A percentile compares a stretch with the other conserved stretches of the same genome.
Conservation (phyloP, 441 rosid species). For the Raphanus hybrid region DNA sequence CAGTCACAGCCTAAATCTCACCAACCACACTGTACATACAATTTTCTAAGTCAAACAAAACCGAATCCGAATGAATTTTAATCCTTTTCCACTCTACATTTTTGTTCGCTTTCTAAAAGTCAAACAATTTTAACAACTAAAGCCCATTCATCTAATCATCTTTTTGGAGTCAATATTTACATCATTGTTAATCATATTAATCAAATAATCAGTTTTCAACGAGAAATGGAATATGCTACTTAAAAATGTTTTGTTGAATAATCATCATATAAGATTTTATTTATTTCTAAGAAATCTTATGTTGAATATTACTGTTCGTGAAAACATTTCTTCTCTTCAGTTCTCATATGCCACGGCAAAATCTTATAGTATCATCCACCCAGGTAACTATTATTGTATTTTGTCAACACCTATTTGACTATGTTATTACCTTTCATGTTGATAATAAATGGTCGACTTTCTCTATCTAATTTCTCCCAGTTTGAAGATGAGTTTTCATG, state of each 20-base stretch:
- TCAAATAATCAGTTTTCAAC: background rate
- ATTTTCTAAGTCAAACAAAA: conserved; percentile 29
- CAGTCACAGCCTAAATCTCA: conserved; percentile 15
- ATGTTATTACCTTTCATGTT: background rate
- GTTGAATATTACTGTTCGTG: background rate
- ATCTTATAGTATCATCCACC: conserved; percentile 20
- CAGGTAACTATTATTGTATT: background rate
- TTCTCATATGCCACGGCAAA: conserved; percentile 7
- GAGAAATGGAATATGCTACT: background rate
- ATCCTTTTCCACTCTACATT: background rate
- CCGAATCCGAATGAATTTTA: conserved; percentile 10
- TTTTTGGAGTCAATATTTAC: conserved; percentile 28
- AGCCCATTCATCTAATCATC: conserved; percentile 23
- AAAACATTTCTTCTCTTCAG: background rate
- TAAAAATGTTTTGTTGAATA: background rate
- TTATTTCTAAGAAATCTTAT: background rate
- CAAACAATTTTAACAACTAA: conserved; percentile 19
- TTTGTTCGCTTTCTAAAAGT: conserved; percentile 5
- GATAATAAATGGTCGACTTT: background rate
- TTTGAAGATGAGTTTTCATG: too few species aligned
- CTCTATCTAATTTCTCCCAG: background rate
- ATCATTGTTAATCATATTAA: conserved; percentile 25
- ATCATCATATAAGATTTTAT: background rate
- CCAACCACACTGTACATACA: conserved; percentile 19
- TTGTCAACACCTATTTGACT: conserved; percentile 21